Percentiles rank a stretch among this genome's conserved stretches.
Conservation (phyloP, 148 eudicot species). For the Rhododendron ovatum region DNA sequence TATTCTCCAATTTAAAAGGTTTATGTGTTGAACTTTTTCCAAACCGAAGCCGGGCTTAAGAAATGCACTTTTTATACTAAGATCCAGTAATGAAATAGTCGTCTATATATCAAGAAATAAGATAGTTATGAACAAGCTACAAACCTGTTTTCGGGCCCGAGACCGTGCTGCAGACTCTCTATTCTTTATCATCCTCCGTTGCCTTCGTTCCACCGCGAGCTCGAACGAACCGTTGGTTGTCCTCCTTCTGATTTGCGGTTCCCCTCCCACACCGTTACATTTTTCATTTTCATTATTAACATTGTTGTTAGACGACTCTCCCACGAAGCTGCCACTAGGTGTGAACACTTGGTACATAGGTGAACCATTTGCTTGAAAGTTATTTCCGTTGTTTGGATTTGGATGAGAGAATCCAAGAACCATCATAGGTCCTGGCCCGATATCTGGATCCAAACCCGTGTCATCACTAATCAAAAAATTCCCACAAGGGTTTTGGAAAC, state of each 20-base stretch:
- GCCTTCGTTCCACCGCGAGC: slow-evolving; percentile 10
- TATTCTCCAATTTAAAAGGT: not conserved
- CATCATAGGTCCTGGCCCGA: not conserved
- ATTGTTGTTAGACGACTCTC: slow-evolving; percentile 8
- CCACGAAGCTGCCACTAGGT: not conserved
- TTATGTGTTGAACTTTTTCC: not conserved
- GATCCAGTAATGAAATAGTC: not conserved
- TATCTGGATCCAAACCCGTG: not conserved
- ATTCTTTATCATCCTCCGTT: slow-evolving; percentile 21
- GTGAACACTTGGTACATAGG: not conserved
- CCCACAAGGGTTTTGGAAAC: not conserved
- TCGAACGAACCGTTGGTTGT: not conserved
- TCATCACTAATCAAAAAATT: not conserved
- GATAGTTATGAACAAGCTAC: not conserved
- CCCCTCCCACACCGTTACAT: not conserved
- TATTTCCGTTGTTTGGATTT: not conserved
- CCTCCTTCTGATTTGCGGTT: not conserved
- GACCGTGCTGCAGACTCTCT: slow-evolving; percentile 24
- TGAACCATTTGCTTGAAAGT: not conserved
- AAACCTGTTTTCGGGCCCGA: slow-evolving; percentile 20
- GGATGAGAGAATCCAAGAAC: not conserved
- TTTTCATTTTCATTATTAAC: not conserved
- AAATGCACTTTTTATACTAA: not conserved
- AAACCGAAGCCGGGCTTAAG: not conserved
- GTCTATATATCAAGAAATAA: not conserved